These are phyloP conservation scores for Globisporangium cystogenes DNA, from an alignment of 352 stramenopile species.

Conservation along the genomic window DNA sequence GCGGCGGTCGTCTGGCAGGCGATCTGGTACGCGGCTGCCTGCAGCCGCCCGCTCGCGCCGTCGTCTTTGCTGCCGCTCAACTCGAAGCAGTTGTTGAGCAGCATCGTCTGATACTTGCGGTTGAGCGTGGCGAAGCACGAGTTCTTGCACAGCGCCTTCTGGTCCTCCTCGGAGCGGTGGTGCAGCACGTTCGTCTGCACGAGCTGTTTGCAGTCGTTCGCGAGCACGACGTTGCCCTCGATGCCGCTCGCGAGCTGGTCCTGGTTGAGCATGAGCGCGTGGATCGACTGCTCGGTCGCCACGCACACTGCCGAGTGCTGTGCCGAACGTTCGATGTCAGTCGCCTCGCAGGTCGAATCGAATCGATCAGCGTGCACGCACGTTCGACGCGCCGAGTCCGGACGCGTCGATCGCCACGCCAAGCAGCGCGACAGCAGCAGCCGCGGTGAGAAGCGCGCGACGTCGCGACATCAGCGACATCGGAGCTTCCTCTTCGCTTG, in stretches of 20 bases:
- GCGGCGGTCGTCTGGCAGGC: constrained; percentile 46
- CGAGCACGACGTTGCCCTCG: constrained; percentile 37
- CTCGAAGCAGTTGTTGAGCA: constrained; percentile 63
- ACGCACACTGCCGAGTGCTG: constrained; percentile 39
- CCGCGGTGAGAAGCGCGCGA: background rate
- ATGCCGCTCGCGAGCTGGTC: constrained; percentile 58
- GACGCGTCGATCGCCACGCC: background rate
- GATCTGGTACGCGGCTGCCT: constrained; percentile 65
- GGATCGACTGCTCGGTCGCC: constrained; percentile 39
- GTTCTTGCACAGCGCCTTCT: constrained; percentile 58
- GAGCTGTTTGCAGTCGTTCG: constrained; percentile 60
- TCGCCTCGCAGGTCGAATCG: background rate
- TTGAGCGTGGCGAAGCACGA: constrained; percentile 48
- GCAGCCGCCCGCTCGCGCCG: constrained; percentile 42
- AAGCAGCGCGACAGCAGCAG: background rate
- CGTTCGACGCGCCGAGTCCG: constrained; percentile 27
- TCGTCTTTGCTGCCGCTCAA: constrained; percentile 43
- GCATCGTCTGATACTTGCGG: constrained; percentile 55
- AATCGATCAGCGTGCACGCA: constrained; percentile 1
- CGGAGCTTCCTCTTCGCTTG: too few species aligned
- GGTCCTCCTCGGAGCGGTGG: constrained; percentile 42
- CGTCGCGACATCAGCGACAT: background rate
- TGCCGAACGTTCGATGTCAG: background rate
- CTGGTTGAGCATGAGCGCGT: constrained; percentile 42
- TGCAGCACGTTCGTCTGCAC: constrained; percentile 51